These are phyloP conservation scores for Grosmannia huntii DNA, from an alignment of 2,329 filamentous ascomycete genomes.

Conservation along the genomic window DNA sequence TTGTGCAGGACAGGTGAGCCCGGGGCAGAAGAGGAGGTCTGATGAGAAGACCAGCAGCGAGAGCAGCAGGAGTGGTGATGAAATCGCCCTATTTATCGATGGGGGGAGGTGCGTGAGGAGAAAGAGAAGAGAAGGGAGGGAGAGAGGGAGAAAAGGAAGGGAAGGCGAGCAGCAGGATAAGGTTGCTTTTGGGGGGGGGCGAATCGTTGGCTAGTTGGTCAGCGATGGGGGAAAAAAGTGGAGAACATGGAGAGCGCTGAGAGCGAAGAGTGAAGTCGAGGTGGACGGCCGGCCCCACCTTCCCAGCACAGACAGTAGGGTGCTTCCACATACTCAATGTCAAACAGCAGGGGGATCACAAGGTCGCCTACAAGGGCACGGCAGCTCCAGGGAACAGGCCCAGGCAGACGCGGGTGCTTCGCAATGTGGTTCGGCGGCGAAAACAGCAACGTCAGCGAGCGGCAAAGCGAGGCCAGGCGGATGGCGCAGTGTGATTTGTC, in stretches of 20 bases:
- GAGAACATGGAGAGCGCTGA: conserved; percentile 3
- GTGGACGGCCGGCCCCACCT: neutral
- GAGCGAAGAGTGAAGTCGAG: neutral
- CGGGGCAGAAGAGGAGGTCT: neutral
- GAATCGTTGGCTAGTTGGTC: conserved; percentile 4
- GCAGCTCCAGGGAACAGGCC: neutral
- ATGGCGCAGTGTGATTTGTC: neutral
- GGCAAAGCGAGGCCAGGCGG: neutral
- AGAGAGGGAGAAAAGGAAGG: conserved; percentile 6
- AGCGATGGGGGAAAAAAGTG: conserved; percentile 6
- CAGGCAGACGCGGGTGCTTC: conserved; percentile 3
- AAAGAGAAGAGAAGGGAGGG: neutral
- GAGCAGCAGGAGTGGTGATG: neutral
- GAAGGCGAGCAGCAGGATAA: conserved; percentile 1
- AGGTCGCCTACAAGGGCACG: neutral
- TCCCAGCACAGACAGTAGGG: neutral
- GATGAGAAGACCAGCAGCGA: neutral
- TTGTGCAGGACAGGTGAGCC: too few species aligned
- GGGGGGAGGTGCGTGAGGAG: neutral
- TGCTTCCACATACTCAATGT: neutral
- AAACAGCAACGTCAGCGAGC: neutral
- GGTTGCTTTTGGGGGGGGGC: neutral
- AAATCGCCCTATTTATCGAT: neutral
- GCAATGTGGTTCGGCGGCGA: conserved; percentile 1
- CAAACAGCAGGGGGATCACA: neutral